Evolutionary conservation across 2,329 filamentous ascomycete genomes (phyloP), one percentile per base, ranked within the genome.

Genomic region (Pezicula radicicola): DNA sequence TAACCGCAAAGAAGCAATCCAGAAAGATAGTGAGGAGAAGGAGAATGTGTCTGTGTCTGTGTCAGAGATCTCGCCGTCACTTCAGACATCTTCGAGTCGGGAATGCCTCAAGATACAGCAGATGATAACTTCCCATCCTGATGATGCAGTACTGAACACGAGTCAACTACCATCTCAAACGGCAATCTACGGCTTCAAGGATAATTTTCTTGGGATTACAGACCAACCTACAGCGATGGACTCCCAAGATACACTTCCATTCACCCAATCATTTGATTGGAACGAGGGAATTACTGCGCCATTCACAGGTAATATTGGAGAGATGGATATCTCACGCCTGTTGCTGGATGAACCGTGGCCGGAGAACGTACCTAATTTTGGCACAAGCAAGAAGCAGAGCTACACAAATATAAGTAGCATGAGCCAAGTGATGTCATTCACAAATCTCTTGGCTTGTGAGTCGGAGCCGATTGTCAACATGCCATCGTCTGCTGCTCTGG

Each of bases 261-360:
- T 68, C n/a, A 62, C 69, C 2, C 58, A 69, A 15, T 62, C 66
- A 15, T 71, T 78, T 28, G 76, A 80, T 39, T 75, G 77, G 68
- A 66, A 64, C 36, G 77, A 79, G 41, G 60, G 64, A 6, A 62
- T 69, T 9, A 63, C 66, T 4, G 62, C 71, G 3, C 70, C 75
- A 3, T 69, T 74, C 49, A 65, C 73, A 44, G 72, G 72, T 3
- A 71, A 56, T 46, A 69, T 72, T 8, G 75, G 78, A 15, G 81
- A 84, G 62, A 85, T 85, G 81, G 81, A 82, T 48, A 83, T 85
- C 43, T 81, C 80, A 15, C 75, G 81, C 12, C 70, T 85, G 2
- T 65, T 85, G 2, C 70, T 84, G n/a, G 79, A 84, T 49, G 80
- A 83, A 55, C 67, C 69, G 4, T 64, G 62, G 59, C 50, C 55